Base-by-base conservation (phyloP, 2,329 filamentous ascomycete genomes). In the Penicillium frequentans region DNA sequence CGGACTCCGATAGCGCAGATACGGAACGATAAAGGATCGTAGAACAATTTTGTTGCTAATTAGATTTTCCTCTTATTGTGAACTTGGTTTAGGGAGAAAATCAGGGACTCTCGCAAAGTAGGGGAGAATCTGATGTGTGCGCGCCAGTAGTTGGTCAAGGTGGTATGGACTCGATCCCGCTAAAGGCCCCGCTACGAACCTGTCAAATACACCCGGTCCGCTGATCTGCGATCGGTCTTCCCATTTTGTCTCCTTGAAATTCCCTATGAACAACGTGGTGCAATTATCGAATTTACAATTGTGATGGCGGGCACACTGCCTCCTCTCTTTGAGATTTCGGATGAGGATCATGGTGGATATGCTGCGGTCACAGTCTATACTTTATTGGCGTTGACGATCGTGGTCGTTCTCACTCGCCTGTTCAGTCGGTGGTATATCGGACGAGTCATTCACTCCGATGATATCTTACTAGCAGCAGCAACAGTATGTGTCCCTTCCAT, bases 301-400 rank as follows among this genome's bases (percentile, higher is more conserved):
- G 45, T 23, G 6, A 62, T 62, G 59, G 64, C 64, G 19, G 64
- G 64, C 50, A 61, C 60, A 8, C 21, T 64, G 42, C 64, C 64
- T 43, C 64, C 64, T 16, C 60, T 66, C 21, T 66, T 66, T 39
- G 43, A 57, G 13, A 66, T 66, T 13, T 56, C 64, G 14, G 57
- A 59, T 21, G 58, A 62, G n/a, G 62, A 66, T 54, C 62, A 66
- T 46, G 64, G 62, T 19, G 64, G 64, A 37, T 66, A 64, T 48
- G 49, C 53, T 10, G 64, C 62, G 6, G 64, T 66, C n/a, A 49
- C 64, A 14, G 46, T 63, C 3, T 66, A 66, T 54, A 64, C 62
- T 8, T 47, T 66, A 24, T 47, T 66, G 5, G 56, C 55, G 10
- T 54, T 66, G 54, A 62, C 53, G 14, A 39, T 59, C 11, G 47